A percentile compares a stretch with the other conserved stretches of the same genome.
Conservation (phyloP, 2,329 filamentous ascomycete genomes). For the Didymella keratinophila region DNA sequence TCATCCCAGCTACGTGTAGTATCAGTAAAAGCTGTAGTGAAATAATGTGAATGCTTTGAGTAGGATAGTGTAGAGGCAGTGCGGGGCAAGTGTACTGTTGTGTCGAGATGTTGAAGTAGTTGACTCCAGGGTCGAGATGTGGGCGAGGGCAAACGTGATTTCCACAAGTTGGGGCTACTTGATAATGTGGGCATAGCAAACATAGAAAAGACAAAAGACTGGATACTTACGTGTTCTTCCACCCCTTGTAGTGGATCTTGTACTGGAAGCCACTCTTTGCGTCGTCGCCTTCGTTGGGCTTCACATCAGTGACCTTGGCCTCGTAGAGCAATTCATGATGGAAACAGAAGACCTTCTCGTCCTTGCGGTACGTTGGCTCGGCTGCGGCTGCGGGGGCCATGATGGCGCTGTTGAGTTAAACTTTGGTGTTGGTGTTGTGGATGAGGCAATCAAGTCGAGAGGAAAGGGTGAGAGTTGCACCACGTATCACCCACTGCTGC, state of each 20-base stretch:
- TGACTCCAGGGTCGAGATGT: conserved; percentile 15
- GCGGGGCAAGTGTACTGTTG: not conserved
- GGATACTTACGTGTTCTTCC: conserved; percentile 87
- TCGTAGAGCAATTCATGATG: conserved; percentile 98
- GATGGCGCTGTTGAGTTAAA: conserved; percentile 20
- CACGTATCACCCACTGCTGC: conserved; percentile 29
- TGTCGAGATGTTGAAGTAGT: conserved; percentile 24
- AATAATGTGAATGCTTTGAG: not conserved
- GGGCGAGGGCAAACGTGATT: conserved; percentile 25
- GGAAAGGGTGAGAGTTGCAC: conserved; percentile 25
- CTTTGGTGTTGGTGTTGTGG: conserved; percentile 20
- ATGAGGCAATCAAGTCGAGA: conserved; percentile 23
- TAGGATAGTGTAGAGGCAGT: not conserved
- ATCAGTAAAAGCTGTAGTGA: conserved; percentile 25
- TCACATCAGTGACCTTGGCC: conserved; percentile 89
- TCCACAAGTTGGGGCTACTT: not conserved
- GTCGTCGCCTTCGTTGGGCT: conserved; percentile 66
- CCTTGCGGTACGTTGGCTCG: conserved; percentile 69
- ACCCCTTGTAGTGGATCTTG: conserved; percentile 97
- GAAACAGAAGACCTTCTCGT: conserved; percentile 96
- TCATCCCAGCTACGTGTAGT: conserved; percentile 80
- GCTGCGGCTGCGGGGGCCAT: conserved; percentile 63
- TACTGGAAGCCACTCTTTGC: conserved; percentile 83
- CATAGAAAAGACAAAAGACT: not conserved
- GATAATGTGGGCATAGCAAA: conserved; percentile 1